These are phyloP conservation scores for Lentinula aciculospora DNA, from an alignment of 768 basidiomycete species.

Conservation along the genomic window DNA sequence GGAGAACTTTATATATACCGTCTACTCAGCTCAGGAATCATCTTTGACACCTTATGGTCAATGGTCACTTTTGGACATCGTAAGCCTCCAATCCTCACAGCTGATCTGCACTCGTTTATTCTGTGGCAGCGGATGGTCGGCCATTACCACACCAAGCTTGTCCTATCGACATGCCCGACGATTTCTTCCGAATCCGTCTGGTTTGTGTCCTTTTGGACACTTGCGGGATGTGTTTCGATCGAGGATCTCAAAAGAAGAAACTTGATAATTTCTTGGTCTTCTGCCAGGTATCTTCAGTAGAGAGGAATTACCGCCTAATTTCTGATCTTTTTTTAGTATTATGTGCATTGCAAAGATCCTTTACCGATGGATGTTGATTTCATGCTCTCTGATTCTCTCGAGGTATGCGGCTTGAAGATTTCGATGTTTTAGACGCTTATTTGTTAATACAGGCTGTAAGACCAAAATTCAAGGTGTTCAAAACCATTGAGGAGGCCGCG, in stretches of 20 bases:
- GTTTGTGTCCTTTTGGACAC: conserved; percentile 92
- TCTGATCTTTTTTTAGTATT: conserved; percentile 48
- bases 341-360: conserved; percentile 81
- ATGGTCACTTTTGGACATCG: conserved; percentile 94
- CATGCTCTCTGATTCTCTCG: conserved; percentile 91
- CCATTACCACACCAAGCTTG: conserved; percentile 75
- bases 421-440: not conserved
- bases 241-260: conserved; percentile 87
- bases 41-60: conserved; percentile 94
- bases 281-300: conserved; percentile 66
- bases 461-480: conserved; percentile 67
- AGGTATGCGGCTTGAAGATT: conserved; percentile 42
- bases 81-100: conserved; percentile 36
- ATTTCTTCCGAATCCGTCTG: conserved; percentile 91
- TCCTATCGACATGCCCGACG: conserved; percentile 86
- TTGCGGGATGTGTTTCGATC: conserved; percentile 97
- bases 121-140: conserved; percentile 71
- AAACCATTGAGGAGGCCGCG: conserved; percentile 83
- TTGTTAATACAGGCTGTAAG: conserved; percentile 61
- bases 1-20: conserved; percentile 98
- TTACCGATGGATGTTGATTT: conserved; percentile 99
- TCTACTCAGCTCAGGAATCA: conserved; percentile 77
- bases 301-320: not conserved
- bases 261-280: conserved; percentile 88
- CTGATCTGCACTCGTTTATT: conserved; percentile 8